These are phyloP conservation scores for Calamus simplicifolius DNA, from an alignment of 176 grass and related monocot species.

Conservation along the genomic window DNA sequence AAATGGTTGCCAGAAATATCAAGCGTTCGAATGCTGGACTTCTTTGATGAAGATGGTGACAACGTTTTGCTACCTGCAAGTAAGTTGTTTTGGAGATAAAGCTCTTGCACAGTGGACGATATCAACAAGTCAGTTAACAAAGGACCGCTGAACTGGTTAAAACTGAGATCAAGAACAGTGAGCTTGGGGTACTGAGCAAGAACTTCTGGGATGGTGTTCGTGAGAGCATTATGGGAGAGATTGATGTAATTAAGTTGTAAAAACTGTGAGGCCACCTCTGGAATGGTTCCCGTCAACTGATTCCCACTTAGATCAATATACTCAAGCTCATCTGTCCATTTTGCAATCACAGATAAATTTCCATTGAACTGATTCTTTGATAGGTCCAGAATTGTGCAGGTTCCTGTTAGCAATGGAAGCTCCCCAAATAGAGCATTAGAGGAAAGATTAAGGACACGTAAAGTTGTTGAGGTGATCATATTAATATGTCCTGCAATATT, in stretches of 20 bases:
- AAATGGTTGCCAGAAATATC: constrained; percentile 81
- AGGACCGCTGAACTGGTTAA: constrained; percentile 58
- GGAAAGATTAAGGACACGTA: constrained; percentile 83
- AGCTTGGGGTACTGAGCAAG: constrained; percentile 81
- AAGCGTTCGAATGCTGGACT: constrained; percentile 59
- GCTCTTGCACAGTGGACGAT: constrained; percentile 70
- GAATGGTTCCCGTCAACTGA: constrained; percentile 60
- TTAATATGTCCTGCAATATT: constrained; percentile 78
- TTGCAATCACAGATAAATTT: constrained; percentile 77
- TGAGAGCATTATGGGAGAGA: constrained; percentile 71
- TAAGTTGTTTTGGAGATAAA: constrained; percentile 68
- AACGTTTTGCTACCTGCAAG: constrained; percentile 49
- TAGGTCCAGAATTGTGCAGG: constrained; percentile 78
- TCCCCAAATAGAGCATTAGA: constrained; percentile 83
- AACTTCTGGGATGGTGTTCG: constrained; percentile 49
- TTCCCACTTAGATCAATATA: constrained; percentile 89
- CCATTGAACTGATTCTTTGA: constrained; percentile 90
- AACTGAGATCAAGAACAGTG: constrained; percentile 76
- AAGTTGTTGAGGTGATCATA: constrained; percentile 94
- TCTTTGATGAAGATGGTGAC: constrained; percentile 43
- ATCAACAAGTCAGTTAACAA: constrained; percentile 50
- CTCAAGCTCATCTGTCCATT: constrained; percentile 80
- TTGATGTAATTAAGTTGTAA: constrained; percentile 84
- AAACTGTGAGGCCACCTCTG: constrained; percentile 77
- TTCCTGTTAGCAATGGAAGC: constrained; percentile 81